Conservation (phyloP, 139 green algal genomes). For the Chlamydomonas schloesseri region DNA sequence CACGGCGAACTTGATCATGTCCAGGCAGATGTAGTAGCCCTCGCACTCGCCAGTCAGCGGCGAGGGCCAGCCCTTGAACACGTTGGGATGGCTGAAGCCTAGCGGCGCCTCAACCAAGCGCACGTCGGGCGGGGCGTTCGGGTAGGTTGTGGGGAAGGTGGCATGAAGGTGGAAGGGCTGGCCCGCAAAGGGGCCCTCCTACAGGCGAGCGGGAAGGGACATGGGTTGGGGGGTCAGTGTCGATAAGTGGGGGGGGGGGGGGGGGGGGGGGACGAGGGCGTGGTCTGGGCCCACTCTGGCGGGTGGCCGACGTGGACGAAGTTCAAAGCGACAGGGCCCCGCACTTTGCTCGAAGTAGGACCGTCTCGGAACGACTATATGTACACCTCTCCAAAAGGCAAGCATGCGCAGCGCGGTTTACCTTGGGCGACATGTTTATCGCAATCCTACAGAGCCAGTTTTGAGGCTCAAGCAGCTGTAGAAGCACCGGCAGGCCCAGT, state of each 20-base stretch:
- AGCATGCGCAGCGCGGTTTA: too few species aligned
- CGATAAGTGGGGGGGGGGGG: too few species aligned
- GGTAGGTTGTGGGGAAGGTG: constrained; percentile 40
- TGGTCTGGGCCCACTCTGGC: too few species aligned
- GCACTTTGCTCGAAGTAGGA: too few species aligned
- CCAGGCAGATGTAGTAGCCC: constrained; percentile 45
- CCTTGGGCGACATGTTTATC: not conserved
- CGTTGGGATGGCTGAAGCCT: constrained; percentile 30
- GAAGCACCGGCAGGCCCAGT: not conserved
- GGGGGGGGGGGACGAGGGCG: too few species aligned
- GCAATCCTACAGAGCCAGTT: not conserved
- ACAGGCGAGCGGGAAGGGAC: too few species aligned
- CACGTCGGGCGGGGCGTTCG: constrained; percentile 1
- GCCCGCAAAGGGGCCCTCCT: not conserved
- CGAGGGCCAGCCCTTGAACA: not conserved
- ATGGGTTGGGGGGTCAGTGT: too few species aligned
- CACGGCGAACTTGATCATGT: constrained; percentile 41
- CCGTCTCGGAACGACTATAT: too few species aligned
- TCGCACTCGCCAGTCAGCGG: not conserved
- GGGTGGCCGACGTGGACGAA: too few species aligned
- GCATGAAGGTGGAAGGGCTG: constrained; percentile 38
- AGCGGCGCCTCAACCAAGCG: not conserved
- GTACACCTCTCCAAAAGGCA: too few species aligned
- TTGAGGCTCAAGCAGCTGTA: not conserved
- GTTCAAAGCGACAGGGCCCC: too few species aligned